Evolutionary conservation across 805 yeast species (phyloP), one percentile per base, ranked within the genome.

Genomic region (Candida endomychidarum): DNA sequence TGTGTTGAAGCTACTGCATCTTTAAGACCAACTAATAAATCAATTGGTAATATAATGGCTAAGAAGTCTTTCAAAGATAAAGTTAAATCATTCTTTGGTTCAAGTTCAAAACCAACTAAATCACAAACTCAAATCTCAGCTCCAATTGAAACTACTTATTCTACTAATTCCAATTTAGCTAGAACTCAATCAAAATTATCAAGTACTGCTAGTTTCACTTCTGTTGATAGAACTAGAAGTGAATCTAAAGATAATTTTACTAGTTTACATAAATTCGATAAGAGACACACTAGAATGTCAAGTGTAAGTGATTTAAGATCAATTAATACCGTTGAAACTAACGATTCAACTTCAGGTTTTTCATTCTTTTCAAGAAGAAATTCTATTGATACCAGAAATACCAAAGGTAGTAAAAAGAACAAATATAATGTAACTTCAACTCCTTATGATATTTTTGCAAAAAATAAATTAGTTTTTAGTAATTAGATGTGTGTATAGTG

Each of bases 321-420:
- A n/a, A 32, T 47, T 8, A 41, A 37, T 14, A 43, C 46, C n/a
- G 35, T 40, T 9, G 46, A 42, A 22, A 27, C 41, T 17, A 36
- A 27, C 32, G 51, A 47, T 11, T 47, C 51, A n/a, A 47, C 51
- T 18, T 47, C 51, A n/a, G 51, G 51, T 11, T 47, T 47, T 30
- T 47, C 51, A 9, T 47, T 47, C 43, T 42, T 47, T 23, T 41
- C 45, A 9, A 46, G 37, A 29, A 45, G 46, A 34, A 44, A 34
- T 17, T 42, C 48, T 1, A 33, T 36, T 5, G 45, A 43, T 31
- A 23, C 45, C 12, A 42, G 41, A 36, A 40, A 42, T 30, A 14
- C 38, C 18, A 25, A 40, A 17, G 36, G 46, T 38, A 44, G 46
- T 29, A 45, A 42, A n/a, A 47, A 43, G 32, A 42, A 44, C 21